Base-by-base conservation (phyloP, 352 stramenopile species). In the Poterioochromonas sp. region DNA sequence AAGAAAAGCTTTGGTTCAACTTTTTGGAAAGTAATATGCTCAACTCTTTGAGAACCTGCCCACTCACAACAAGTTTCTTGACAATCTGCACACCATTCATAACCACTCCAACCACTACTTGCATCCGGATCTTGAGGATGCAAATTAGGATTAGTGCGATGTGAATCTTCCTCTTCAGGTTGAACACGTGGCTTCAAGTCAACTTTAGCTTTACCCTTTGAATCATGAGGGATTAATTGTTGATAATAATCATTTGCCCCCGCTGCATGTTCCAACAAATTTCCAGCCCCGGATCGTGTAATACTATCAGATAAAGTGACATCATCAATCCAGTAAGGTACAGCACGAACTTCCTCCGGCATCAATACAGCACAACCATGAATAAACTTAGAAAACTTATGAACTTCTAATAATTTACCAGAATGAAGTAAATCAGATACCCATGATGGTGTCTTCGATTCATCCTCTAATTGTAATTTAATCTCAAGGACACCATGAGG, bases 281-380 rank as follows among this genome's bases (percentile, higher is more conserved):
- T 79, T 18, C 53, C 74, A 22, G 80, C 87, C 22, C 84, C 86
- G 1, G 83, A 89, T 35, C 82, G 80, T 51, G 88, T 70, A 62
- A 94, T 92, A 32, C 86, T 91, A 39, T 90, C 81, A 32, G 86
- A 80, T 18, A 94, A 80, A 1, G 84, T 88, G 5, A 87, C 81
- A 83, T 93, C 89, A 82, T 94, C 90, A n/a, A 93, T 83, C 90
- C 90, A 94, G 81, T 93, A 94, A 2, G 90, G 90, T 22, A 94
- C 85, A 49, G 81, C 81, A 3, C 87, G 83, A 15, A 93, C 89
- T 82, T 93, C 88, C 71, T 94, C 89, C 0, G 87, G 85, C 18
- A 93, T 76, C 44, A 94, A 79, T 0, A 88, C 85, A 18, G 88
- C 86, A 83, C 87, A 92, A 68, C 80, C 90, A 81, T 94, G 90